Evolutionary conservation across 2,329 filamentous ascomycete species (phyloP).

Genomic region (Moelleriella libera): DNA sequence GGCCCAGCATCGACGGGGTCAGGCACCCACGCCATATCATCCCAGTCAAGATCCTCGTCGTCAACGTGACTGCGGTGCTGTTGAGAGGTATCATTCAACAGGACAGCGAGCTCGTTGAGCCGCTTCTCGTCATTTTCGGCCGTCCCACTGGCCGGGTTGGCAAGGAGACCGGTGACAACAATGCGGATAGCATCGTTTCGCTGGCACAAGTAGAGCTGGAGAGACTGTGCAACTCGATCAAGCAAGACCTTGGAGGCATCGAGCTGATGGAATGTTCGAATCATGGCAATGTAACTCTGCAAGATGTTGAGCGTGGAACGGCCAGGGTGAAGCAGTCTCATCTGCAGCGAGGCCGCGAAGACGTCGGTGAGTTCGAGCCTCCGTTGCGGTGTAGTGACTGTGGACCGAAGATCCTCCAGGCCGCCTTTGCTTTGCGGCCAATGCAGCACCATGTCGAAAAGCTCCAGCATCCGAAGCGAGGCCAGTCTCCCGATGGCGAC

Average conservation of each 20-base stretch:
- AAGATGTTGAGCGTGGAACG: slow-evolving; percentile 64
- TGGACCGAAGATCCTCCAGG: slow-evolving; percentile 58
- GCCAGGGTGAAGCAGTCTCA: slow-evolving; percentile 58
- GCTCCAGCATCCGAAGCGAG: slow-evolving; percentile 51
- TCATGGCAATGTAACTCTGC: slow-evolving; percentile 66
- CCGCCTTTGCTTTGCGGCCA: slow-evolving; percentile 63
- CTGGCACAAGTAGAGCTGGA: slow-evolving; percentile 64
- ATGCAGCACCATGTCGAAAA: slow-evolving; percentile 66
- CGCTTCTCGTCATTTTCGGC: slow-evolving; percentile 29
- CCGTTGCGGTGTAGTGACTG: slow-evolving; percentile 52
- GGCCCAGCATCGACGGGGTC: slow-evolving; percentile 87
- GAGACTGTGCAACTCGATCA: slow-evolving; percentile 56
- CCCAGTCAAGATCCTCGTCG: slow-evolving; percentile 69
- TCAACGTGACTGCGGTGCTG: slow-evolving; percentile 36
- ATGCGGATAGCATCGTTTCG: slow-evolving; percentile 66
- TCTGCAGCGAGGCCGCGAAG: slow-evolving; percentile 52
- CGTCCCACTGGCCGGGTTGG: slow-evolving; percentile 41
- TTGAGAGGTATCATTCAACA: slow-evolving; percentile 49
- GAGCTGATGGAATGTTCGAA: slow-evolving; percentile 59
- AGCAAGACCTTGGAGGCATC: slow-evolving; percentile 68
- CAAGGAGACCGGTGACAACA: slow-evolving; percentile 60
- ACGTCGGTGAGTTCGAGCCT: slow-evolving; percentile 56
- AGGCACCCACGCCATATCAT: slow-evolving; percentile 86
- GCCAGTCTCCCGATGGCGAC: slow-evolving; percentile 56
- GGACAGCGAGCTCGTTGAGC: slow-evolving; percentile 51